These are phyloP conservation scores for Candida ipomoeae DNA, from an alignment of 805 yeast species.

Conservation along the genomic window DNA sequence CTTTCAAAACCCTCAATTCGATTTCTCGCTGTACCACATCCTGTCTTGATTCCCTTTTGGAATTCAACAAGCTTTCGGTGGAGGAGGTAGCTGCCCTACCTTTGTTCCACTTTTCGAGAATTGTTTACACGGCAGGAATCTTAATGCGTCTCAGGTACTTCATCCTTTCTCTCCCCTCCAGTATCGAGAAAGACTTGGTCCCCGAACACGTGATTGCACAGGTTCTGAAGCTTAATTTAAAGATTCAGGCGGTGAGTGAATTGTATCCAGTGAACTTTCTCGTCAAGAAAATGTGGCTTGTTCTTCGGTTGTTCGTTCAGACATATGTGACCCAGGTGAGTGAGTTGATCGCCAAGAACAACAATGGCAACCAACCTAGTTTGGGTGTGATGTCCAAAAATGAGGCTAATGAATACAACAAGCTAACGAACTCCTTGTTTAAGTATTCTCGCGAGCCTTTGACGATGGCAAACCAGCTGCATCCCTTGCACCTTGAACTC, in stretches of 20 bases:
- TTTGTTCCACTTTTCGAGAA: slow-evolving; percentile 50
- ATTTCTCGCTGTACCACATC: slow-evolving; percentile 50
- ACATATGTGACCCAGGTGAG: slow-evolving; percentile 56
- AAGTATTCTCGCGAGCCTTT: slow-evolving; percentile 2
- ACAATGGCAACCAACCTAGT: slow-evolving; percentile 17
- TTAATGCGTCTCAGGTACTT: slow-evolving; percentile 53
- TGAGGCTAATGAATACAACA: slow-evolving; percentile 21
- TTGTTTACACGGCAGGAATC: slow-evolving; percentile 65
- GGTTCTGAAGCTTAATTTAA: slow-evolving; percentile 26
- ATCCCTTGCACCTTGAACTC: slow-evolving; percentile 16
- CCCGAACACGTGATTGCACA: slow-evolving; percentile 43
- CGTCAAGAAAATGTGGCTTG: slow-evolving; percentile 50
- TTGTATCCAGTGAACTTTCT: slow-evolving; percentile 41
- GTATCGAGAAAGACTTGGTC: slow-evolving; percentile 40
- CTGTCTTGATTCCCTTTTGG: slow-evolving; percentile 49
- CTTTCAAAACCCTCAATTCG: slow-evolving; percentile 34
- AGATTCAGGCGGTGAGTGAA: slow-evolving; percentile 27
- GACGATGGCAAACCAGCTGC: background rate
- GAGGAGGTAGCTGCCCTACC: slow-evolving; percentile 56
- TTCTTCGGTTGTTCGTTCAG: slow-evolving; percentile 55
- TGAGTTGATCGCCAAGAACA: slow-evolving; percentile 24
- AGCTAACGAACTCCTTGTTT: slow-evolving; percentile 9
- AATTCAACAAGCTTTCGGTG: slow-evolving; percentile 41
- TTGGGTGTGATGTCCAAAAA: slow-evolving; percentile 9
- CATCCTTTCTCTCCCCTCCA: slow-evolving; percentile 49